Percentiles rank a stretch among this genome's conserved stretches.
Conservation (phyloP, 805 yeast species). For the Hanseniaspora pseudoguilliermondii region DNA sequence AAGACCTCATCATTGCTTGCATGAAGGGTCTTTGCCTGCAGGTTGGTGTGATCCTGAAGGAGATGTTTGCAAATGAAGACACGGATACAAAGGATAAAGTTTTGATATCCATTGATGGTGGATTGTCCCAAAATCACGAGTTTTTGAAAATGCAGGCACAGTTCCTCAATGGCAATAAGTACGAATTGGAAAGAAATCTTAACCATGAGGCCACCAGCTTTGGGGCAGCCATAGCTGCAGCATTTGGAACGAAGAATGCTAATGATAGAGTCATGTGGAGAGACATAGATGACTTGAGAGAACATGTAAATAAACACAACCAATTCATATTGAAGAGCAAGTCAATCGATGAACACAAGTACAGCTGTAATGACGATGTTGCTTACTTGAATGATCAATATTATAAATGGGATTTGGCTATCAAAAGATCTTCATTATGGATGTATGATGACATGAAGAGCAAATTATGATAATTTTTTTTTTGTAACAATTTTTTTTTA, state of each 20-base stretch:
- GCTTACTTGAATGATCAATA: constrained; percentile 35
- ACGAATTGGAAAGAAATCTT: constrained; percentile 64
- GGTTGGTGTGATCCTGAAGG: constrained; percentile 76
- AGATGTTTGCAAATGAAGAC: constrained; percentile 51
- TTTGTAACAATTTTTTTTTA: background rate
- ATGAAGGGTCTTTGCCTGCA: constrained; percentile 92
- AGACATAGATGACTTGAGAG: constrained; percentile 61
- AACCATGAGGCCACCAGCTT: constrained; percentile 86
- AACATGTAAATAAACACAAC: constrained; percentile 93
- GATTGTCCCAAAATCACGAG: constrained; percentile 82
- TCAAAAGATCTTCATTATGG: constrained; percentile 76
- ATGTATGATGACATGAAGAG: constrained; percentile 23
- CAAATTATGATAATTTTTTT: background rate
- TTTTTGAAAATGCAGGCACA: constrained; percentile 92
- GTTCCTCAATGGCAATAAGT: constrained; percentile 67
- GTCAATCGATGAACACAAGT: constrained; percentile 41
- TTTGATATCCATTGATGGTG: constrained; percentile 73
- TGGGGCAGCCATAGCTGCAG: constrained; percentile 95
- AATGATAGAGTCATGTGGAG: constrained; percentile 57
- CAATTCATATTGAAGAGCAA: constrained; percentile 36
- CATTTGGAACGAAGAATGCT: constrained; percentile 41
- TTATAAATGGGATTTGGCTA: constrained; percentile 75
- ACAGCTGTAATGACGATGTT: constrained; percentile 4
- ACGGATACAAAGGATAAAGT: constrained; percentile 28
- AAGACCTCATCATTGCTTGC: constrained; percentile 89